Base-by-base conservation (phyloP, 192 early-diverging fungal genomes). In the Backusella morwellensis region DNA sequence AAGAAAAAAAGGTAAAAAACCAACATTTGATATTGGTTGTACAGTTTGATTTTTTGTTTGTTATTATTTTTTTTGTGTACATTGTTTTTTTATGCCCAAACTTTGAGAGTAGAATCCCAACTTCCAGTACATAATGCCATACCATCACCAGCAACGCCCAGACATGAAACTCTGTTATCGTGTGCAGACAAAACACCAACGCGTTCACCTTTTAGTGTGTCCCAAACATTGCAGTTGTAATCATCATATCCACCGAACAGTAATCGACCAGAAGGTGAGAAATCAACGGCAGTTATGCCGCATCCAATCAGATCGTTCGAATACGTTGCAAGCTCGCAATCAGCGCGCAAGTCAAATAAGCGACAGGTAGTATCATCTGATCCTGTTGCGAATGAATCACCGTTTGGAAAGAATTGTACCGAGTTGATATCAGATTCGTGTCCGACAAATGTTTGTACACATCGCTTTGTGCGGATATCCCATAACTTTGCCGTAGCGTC, bases 191-290 rank as follows among this genome's bases (percentile, higher is more conserved):
- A 79, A 7, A 97, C 96, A 42, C 95, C 95, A 17, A 99, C 95
- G 66, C 97, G 87, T 69, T 98, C 93, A 59, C 96, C 95, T 85
- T 97, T 96, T 47, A 99, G 89, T 35, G 97, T 97, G 84, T 99
- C 98, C 98, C 98, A 99, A 6, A 99, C 97, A 75, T 99, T 97
- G 90, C 96, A 98, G 87, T 98, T 99, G 85, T 97, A 99, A 81
- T 99, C 97, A 80, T 99, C 98, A 76, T 98, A 99, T 54, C 98
- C 98, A 36, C 96, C 96, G 90, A 99, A 99, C 71, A 98, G 78
- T 47, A 99, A 83, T 36, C 98, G 93, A 11, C 98, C 98, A 1
- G 96, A 98, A 67, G 97, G 90, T 73, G 97, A 98, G 81, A 99
- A 99, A 5, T 91, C 97, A 50, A 99, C 93, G 11, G 97, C 98